Evolutionary conservation across 305 asterid species (phyloP), one percentile per base, ranked within the genome.

Genomic region (Striga hermonthica): DNA sequence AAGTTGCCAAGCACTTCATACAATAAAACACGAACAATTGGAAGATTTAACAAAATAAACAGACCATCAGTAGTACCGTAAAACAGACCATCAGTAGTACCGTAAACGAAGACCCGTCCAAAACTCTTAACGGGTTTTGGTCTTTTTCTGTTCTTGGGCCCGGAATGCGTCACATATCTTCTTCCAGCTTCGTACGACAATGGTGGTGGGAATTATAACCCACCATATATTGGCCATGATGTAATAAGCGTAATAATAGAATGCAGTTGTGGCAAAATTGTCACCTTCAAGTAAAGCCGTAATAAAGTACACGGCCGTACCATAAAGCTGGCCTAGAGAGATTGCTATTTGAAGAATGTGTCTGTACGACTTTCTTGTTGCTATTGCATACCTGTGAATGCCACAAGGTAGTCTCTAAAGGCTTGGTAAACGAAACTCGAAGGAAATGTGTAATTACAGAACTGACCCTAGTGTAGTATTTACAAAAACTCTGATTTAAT

Each of bases 201-300:
- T 84, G 75, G 77, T 63, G 5, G 84, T 67, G 9, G 97, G 97
- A 41, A 93, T 83, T 34, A 89, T 43, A 66, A 87, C 60, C 97
- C 98, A 93, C 85, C 86, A 90, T 9, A 79, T 66, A 49, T 93
- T 93, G 10, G 94, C 96, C 8, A 82, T 45, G n/a, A 86, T 65
- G 68, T 80, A 90, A 72, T 90, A 90, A 5, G 81, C 78, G 8
- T 78, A 87, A 63, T 93, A 93, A 62, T 93, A 80, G 64, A 64
- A 80, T 15, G 60, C 50, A 64, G 65, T 79, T n/a, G 81, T 72
- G 4, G 97, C 89, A 39, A 93, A 90, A 78, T 92, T 78, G 57
- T 92, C 94, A 43, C 97, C 96, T n/a, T 92, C 98, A 86, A 90
- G 76, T 48, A 67, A 1, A 50, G 98, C 72, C 4, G 96, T 86